A percentile compares a stretch with the other conserved stretches of the same genome.
Conservation (phyloP, 306 rosid species). For the Astragalus membranaceus region DNA sequence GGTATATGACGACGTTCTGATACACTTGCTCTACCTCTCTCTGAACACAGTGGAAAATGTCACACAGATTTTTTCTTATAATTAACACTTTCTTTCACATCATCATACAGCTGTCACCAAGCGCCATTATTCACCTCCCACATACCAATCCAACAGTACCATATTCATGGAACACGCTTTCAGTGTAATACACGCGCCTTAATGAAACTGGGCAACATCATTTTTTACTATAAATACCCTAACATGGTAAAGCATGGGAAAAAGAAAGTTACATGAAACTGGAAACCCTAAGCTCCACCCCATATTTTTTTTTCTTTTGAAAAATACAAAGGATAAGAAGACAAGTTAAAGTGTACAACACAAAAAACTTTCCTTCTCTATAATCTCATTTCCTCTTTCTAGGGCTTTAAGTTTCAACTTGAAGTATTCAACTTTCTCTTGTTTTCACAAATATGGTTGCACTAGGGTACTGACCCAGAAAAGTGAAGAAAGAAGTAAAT, state of each 20-base stretch:
- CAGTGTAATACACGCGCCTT: not conserved
- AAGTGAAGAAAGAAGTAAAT: constrained; percentile 13
- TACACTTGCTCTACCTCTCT: constrained; percentile 14
- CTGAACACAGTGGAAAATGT: constrained; percentile 26
- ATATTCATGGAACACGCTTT: not conserved
- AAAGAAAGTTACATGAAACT: constrained; percentile 44
- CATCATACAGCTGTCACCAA: constrained; percentile 30
- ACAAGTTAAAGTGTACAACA: constrained; percentile 17
- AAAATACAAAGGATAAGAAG: constrained; percentile 37
- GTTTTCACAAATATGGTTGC: constrained; percentile 60
- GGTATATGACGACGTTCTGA: constrained; percentile 50
- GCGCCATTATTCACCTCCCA: not conserved
- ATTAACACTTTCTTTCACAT: not conserved
- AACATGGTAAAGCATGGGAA: constrained; percentile 25
- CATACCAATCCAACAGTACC: not conserved
- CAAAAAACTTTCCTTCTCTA: constrained; percentile 12
- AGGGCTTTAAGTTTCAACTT: constrained; percentile 61
- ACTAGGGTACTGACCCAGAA: constrained; percentile 47
- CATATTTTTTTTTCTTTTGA: constrained; percentile 18
- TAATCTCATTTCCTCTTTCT: constrained; percentile 19
- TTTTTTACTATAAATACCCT: constrained; percentile 1
- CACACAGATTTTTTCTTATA: constrained; percentile 4
- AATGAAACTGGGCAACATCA: not conserved
- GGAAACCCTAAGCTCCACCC: constrained; percentile 49
- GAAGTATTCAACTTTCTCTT: constrained; percentile 42